phyloP scores from a whole-genome alignment of 139 green algal genomes.

The Chlorokybus atmophyticus region DNA sequence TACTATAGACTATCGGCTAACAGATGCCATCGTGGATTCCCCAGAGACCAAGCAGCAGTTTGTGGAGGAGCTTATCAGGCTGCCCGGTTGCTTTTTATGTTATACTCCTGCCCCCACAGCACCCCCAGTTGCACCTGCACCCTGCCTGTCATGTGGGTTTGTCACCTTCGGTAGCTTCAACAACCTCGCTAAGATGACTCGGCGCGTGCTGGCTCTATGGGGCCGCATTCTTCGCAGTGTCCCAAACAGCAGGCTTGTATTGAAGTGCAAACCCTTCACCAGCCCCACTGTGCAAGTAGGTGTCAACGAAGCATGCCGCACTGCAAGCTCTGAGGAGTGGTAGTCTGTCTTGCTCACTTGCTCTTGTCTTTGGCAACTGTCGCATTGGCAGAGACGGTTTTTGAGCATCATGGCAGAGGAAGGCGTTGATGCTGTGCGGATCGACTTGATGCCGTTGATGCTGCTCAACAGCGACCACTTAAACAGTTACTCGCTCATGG shows the following conservation, averaged over 20 bases:
- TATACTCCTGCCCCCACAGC: slow-evolving; percentile 77
- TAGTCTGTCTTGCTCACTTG: too few species aligned
- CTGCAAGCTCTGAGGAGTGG: too few species aligned
- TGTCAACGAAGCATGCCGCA: background rate
- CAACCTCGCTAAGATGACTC: slow-evolving; percentile 73
- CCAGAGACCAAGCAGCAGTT: slow-evolving; percentile 50
- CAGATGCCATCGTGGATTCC: slow-evolving; percentile 58
- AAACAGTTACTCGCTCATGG: slow-evolving; percentile 63
- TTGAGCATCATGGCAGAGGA: slow-evolving; percentile 19
- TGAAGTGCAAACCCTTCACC: slow-evolving; percentile 95
- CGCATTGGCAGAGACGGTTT: too few species aligned
- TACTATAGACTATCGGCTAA: slow-evolving; percentile 80
- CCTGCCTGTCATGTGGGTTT: slow-evolving; percentile 64
- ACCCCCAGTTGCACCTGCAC: slow-evolving; percentile 33
- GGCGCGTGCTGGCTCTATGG: slow-evolving; percentile 64
- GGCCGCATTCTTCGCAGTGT: slow-evolving; percentile 49
- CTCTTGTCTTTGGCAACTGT: too few species aligned
- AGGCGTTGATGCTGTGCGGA: slow-evolving; percentile 46
- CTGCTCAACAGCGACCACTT: slow-evolving; percentile 67
- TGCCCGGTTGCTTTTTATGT: slow-evolving; percentile 87
- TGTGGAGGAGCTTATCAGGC: slow-evolving; percentile 69
- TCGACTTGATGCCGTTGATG: slow-evolving; percentile 79
- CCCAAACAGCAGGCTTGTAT: slow-evolving; percentile 55
- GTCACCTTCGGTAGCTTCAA: slow-evolving; percentile 98
- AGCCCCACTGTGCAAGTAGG: slow-evolving; percentile 51